Evolutionary conservation across 192 early-diverging fungal species (phyloP).

Genomic region (Lobosporangium transversale): DNA sequence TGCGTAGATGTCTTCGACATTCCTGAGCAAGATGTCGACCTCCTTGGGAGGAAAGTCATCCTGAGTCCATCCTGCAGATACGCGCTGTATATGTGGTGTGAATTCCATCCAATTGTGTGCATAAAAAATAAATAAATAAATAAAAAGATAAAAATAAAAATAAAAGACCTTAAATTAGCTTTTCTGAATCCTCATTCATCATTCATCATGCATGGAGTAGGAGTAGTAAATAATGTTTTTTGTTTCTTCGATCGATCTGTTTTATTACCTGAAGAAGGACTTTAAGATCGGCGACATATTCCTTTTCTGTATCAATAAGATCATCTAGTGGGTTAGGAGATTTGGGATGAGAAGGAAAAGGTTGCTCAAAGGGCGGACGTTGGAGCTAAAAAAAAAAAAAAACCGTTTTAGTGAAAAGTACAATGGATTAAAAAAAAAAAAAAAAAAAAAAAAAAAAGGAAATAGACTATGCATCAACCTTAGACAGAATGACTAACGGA

Average conservation of each 20-base stretch:
- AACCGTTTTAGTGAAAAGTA: neutral
- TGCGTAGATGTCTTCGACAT: constrained; percentile 58
- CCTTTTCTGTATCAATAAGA: constrained; percentile 64
- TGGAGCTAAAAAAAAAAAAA: constrained; percentile 21
- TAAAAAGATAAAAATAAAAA: too few relatives aligned
- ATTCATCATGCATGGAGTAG: too few relatives aligned
- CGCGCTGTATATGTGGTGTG: constrained; percentile 55
- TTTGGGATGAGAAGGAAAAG: constrained; percentile 34
- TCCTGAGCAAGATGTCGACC: constrained; percentile 57
- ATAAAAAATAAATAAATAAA: neutral
- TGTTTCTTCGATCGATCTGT: neutral
- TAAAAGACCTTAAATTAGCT: too few relatives aligned
- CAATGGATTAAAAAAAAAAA: neutral
- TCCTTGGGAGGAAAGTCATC: constrained; percentile 59
- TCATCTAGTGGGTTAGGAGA: constrained; percentile 59
- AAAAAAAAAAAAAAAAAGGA: neutral
- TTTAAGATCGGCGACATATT: constrained; percentile 61
- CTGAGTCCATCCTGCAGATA: constrained; percentile 63
- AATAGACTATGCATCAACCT: too few relatives aligned
- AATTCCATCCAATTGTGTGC: too few relatives aligned
- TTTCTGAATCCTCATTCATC: too few relatives aligned
- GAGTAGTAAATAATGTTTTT: neutral
- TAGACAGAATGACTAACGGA: too few relatives aligned
- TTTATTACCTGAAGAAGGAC: constrained; percentile 60
- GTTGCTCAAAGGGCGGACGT: constrained; percentile 49